Conservation (phyloP, 1,284 basidiomycete genomes). For the Boletus subluridellus region DNA sequence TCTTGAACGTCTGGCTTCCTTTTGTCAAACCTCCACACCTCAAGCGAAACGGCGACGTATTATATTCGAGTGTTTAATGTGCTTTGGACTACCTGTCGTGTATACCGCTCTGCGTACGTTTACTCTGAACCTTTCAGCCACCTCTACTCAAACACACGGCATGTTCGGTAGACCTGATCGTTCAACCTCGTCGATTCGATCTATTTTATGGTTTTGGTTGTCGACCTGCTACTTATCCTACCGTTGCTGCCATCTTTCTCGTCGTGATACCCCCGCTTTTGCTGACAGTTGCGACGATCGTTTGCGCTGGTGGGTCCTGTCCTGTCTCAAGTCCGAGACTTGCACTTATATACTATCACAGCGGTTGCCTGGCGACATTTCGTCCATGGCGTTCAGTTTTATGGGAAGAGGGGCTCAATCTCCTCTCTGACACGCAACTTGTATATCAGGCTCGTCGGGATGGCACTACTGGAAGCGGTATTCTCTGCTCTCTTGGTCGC, state of each 20-base stretch:
- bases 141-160: slow-evolving; percentile 1
- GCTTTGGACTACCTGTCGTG: slow-evolving; percentile 51
- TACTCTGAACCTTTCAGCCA: neutral
- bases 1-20: slow-evolving; percentile 32
- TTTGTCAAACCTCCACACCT: slow-evolving; percentile 19
- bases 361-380: slow-evolving; percentile 32
- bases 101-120: slow-evolving; percentile 60
- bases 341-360: neutral
- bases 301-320: slow-evolving; percentile 40
- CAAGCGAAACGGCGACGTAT: slow-evolving; percentile 33
- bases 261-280: slow-evolving; percentile 58
- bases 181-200: slow-evolving; percentile 70
- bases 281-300: slow-evolving; percentile 42
- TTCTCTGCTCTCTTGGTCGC: slow-evolving; percentile 25
- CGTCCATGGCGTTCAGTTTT: slow-evolving; percentile 29
- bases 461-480: slow-evolving; percentile 38
- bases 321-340: neutral
- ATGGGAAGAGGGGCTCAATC: slow-evolving; percentile 19
- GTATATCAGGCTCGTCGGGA: slow-evolving; percentile 44
- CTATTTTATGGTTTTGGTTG: slow-evolving; percentile 64
- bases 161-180: slow-evolving; percentile 48
- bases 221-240: slow-evolving; percentile 53
- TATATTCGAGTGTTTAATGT: slow-evolving; percentile 50
- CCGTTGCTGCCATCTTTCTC: slow-evolving; percentile 49
- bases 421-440: slow-evolving; percentile 32